phyloP scores from a whole-genome alignment of 164 flowering plant genomes.

The Umbilicus rupestris region DNA sequence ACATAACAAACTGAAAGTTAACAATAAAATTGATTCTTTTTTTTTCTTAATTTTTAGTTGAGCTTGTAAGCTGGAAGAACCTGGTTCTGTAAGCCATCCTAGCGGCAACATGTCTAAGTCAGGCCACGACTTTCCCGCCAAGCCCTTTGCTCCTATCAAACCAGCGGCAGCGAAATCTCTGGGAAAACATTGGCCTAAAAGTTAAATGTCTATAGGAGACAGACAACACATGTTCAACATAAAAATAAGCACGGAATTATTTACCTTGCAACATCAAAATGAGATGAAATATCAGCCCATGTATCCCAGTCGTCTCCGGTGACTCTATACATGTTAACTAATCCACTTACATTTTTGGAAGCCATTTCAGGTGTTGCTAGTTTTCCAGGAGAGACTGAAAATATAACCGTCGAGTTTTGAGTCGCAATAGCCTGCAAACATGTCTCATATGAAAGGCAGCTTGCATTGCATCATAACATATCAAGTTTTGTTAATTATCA shows the following conservation, averaged over 20 bases:
- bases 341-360: constrained; percentile 25
- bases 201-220: neutral
- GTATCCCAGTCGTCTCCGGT: constrained; percentile 94
- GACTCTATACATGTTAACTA: constrained; percentile 83
- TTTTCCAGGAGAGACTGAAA: constrained; percentile 85
- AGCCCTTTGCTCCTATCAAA: constrained; percentile 61
- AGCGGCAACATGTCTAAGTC: constrained; percentile 92
- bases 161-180: constrained; percentile 64
- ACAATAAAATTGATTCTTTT: neutral
- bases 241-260: neutral
- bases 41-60: neutral
- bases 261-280: constrained; percentile 77
- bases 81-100: constrained; percentile 82
- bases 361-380: constrained; percentile 77
- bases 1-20: neutral
- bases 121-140: constrained; percentile 85
- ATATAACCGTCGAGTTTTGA: constrained; percentile 56
- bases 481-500: neutral
- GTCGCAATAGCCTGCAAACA: constrained; percentile 43
- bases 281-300: constrained; percentile 69
- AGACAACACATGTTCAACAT: neutral
- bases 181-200: neutral
- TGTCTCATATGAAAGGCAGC: neutral
- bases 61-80: constrained; percentile 16
- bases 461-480: neutral